Evolutionary conservation across 1,284 basidiomycete species (phyloP), one percentile per base, ranked within the genome.

Genomic region (Ganoderma sp.): DNA sequence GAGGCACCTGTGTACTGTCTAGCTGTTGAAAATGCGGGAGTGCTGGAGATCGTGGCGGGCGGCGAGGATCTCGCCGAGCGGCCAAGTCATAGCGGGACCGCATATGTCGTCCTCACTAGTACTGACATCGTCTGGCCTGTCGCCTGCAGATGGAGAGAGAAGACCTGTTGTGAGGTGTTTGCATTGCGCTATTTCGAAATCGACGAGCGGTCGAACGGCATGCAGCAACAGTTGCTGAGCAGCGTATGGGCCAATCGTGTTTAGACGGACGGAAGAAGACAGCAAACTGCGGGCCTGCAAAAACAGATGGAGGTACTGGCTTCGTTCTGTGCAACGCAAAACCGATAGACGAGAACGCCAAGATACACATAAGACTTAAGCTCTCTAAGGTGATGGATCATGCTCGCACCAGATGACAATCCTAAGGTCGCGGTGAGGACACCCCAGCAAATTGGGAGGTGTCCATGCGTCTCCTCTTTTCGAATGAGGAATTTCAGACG

Each of bases 11-110:
- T 66, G 67, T 66, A 64, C 65, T 69, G 67, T 65, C 77, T 80
- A 93, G 81, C 92, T 94, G 80, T 99, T 99, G 85, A 99, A 99
- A 73, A 99, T 94, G 63, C 97, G 86, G 45, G 96, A 97, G 81
- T 99, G 97, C 78, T 98, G 92, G 75, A 96, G 82, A 81, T 99
- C 97, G 79, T 99, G 97, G 70, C 97, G 84, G 39, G 90, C 88
- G 54, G 93, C 90, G 22, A 99, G 83, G 56, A 99, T 93, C 80
- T 99, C 97, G n/a, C 96, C 97, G 17, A 99, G 79, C 0, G 97
- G 97, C 95, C 97, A 99, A 5, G 94, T 98, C 72, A 90, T 96
- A 32, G 92, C 91, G 5, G 96, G 96, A 1, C 88, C 89, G 54
- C 84, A 72, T 22, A 77, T 67, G 0, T 39, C 42, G 37, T 66